phyloP scores from a whole-genome alignment of 2,329 filamentous ascomycete genomes.

The Pseudofabraea citricarpa region DNA sequence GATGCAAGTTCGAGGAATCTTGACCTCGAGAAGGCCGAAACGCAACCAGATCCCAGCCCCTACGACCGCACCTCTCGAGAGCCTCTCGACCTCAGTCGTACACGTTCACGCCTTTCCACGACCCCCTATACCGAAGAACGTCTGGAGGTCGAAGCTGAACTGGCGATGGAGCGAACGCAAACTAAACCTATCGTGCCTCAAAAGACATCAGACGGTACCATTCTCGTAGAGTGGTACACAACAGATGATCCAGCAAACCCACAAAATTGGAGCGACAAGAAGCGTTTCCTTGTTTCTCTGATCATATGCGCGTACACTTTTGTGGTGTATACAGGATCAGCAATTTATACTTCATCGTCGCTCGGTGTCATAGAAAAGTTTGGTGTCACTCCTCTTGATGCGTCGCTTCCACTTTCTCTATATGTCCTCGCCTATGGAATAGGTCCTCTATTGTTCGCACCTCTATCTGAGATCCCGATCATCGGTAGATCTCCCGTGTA shows the following conservation, averaged over 20 bases:
- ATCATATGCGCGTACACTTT: slow-evolving; percentile 55
- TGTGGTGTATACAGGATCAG: slow-evolving; percentile 47
- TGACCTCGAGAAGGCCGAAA: slow-evolving; percentile 19
- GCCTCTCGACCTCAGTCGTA: slow-evolving; percentile 11
- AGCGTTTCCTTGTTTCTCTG: slow-evolving; percentile 35
- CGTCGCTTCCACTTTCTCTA: slow-evolving; percentile 53
- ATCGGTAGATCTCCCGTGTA: slow-evolving; percentile 67
- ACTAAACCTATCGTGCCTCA: slow-evolving; percentile 39
- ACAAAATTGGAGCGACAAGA: slow-evolving; percentile 46
- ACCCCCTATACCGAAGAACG: slow-evolving; percentile 31
- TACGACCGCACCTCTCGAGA: slow-evolving; percentile 13
- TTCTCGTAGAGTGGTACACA: slow-evolving; percentile 51
- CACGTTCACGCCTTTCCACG: slow-evolving; percentile 20
- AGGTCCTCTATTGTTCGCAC: slow-evolving; percentile 61
- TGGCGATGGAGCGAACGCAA: slow-evolving; percentile 32
- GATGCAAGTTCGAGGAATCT: slow-evolving; percentile 2
- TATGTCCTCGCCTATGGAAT: slow-evolving; percentile 61
- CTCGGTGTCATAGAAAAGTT: slow-evolving; percentile 47
- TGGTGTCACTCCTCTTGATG: slow-evolving; percentile 43
- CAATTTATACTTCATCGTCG: slow-evolving; percentile 43
- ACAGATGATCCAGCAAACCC: slow-evolving; percentile 52
- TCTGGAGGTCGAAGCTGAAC: slow-evolving; percentile 32
- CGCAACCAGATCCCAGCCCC: slow-evolving; percentile 9
- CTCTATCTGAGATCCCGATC: slow-evolving; percentile 60
- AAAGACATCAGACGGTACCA: slow-evolving; percentile 42